Conservation (phyloP, 1,284 basidiomycete species). For the Laetiporus sulphureus region DNA sequence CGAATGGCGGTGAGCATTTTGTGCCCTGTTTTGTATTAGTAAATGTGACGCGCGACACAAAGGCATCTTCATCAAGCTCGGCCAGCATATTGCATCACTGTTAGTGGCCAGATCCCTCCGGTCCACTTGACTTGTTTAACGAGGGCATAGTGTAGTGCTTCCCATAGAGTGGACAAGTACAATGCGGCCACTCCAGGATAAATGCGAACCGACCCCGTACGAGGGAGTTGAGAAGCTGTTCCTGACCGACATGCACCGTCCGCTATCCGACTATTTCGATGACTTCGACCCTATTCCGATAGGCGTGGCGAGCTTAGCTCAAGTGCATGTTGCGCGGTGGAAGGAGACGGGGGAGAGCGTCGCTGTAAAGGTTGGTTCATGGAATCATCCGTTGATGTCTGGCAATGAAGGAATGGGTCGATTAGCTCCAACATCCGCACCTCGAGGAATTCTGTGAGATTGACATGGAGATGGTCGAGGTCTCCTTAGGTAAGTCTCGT, state of each 20-base stretch:
- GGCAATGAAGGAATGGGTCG: neutral
- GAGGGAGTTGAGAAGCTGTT: slow-evolving; percentile 67
- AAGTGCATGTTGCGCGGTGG: slow-evolving; percentile 87
- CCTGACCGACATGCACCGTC: slow-evolving; percentile 61
- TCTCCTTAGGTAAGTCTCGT: slow-evolving; percentile 49
- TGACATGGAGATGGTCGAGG: slow-evolving; percentile 84
- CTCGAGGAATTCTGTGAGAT: slow-evolving; percentile 88
- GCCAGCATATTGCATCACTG: slow-evolving; percentile 82
- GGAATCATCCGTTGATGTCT: neutral
- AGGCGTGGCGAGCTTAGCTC: slow-evolving; percentile 91
- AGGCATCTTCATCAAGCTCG: slow-evolving; percentile 91
- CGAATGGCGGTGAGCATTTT: slow-evolving; percentile 68
- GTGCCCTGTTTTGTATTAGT: neutral
- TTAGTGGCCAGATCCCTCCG: slow-evolving; percentile 24
- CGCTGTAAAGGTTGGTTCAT: slow-evolving; percentile 75
- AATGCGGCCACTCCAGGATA: slow-evolving; percentile 77
- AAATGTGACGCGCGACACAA: too few relatives aligned
- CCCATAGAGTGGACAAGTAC: slow-evolving; percentile 75
- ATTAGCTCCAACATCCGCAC: slow-evolving; percentile 87
- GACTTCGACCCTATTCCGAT: slow-evolving; percentile 89
- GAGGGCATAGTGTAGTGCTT: slow-evolving; percentile 44
- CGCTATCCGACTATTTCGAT: slow-evolving; percentile 63
- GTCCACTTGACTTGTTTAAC: slow-evolving; percentile 16
- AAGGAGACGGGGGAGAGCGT: slow-evolving; percentile 67
- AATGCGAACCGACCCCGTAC: slow-evolving; percentile 75